Base-by-base conservation (phyloP, 2,329 filamentous ascomycete species). In the Colletotrichum sublineola region DNA sequence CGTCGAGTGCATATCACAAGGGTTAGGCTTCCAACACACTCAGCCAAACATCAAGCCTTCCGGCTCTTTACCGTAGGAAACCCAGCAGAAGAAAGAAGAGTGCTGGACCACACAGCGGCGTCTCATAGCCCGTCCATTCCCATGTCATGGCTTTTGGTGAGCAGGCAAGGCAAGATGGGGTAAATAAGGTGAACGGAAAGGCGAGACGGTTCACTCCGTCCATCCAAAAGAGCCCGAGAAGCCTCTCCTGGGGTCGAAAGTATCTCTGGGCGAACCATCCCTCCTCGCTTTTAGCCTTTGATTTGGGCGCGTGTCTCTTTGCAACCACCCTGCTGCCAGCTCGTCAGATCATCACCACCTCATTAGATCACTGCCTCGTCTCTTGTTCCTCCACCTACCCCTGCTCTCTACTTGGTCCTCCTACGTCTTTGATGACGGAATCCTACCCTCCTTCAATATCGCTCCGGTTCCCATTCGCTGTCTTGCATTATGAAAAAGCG, bases 41-140 rank as follows among this genome's bases (percentile, higher is more conserved):
- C 29, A 5, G 15, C 50, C 50, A 31, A 18, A 7, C 7, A 31
- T 31, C 15, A 31, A 53, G 29, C 15, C 3, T 24, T 3, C 24
- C 2, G 12, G 12, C 14, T n/a, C 2, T 14, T 8, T 18, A 7
- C 24, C 24, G 14, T 31, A 9, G 29, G 29, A 33, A 33, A 33
- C 24, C 24, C 29, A 31, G 5, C 24, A 52, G 50, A 24, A 5
- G 8, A 12, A 18, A n/a, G 18, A 46, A n/a, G 44, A 15, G 29
- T 24, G 14, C 24, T 7, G 29, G 14, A 31, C 14, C 3, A 20
- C 14, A 53, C 24, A 33, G 18, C 29, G 24, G 29, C 29, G 7
- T 53, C 50, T 53, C 50, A n/a, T 33, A 12, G 20, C 29, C 29
- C 9, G 58, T 61, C 58, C 58, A 24, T 36, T 61, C 40, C 42